phyloP scores from a whole-genome alignment of 1,284 basidiomycete species.

The Cryptococcus amylolentus region DNA sequence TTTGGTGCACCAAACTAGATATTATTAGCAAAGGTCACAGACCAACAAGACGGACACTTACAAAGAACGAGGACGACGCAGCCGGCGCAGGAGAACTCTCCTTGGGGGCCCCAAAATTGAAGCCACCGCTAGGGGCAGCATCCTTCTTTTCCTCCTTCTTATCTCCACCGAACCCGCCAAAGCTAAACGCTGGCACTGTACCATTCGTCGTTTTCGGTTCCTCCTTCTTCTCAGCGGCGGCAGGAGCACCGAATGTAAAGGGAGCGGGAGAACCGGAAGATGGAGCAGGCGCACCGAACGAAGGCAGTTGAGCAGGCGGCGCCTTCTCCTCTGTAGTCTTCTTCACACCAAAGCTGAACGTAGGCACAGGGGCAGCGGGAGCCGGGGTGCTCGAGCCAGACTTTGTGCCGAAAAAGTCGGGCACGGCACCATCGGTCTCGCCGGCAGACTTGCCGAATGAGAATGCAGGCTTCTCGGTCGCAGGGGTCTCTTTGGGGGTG shows the following conservation, averaged over 20 bases:
- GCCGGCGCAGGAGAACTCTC: slow-evolving; percentile 1
- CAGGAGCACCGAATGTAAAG: slow-evolving; percentile 9
- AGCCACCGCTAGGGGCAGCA: slow-evolving; percentile 3
- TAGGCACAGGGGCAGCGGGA: slow-evolving; percentile 16
- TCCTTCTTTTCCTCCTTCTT: background rate
- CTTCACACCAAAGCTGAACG: slow-evolving; percentile 34
- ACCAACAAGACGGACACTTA: slow-evolving; percentile 2
- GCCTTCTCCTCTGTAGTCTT: slow-evolving; percentile 7
- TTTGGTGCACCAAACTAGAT: slow-evolving; percentile 7
- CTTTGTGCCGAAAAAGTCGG: slow-evolving; percentile 35
- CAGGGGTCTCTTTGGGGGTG: slow-evolving; percentile 6
- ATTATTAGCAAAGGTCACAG: background rate
- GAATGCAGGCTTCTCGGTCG: slow-evolving; percentile 19
- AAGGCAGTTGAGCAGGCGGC: slow-evolving; percentile 8
- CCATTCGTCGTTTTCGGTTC: background rate
- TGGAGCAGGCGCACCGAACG: background rate
- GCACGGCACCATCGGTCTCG: slow-evolving; percentile 16
- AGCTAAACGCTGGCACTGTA: background rate
- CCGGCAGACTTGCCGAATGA: slow-evolving; percentile 31
- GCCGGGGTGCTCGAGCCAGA: slow-evolving; percentile 21
- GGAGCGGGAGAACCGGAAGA: background rate
- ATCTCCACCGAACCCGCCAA: slow-evolving; percentile 6
- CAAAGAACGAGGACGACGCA: slow-evolving; percentile 9
- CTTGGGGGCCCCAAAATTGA: slow-evolving; percentile 14
- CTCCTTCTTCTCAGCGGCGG: slow-evolving; percentile 7